A percentile compares a stretch with the other conserved stretches of the same genome.
phyloP scores from a whole-genome alignment of 257 asterid genomes.

The Rubia yunnanensis region DNA sequence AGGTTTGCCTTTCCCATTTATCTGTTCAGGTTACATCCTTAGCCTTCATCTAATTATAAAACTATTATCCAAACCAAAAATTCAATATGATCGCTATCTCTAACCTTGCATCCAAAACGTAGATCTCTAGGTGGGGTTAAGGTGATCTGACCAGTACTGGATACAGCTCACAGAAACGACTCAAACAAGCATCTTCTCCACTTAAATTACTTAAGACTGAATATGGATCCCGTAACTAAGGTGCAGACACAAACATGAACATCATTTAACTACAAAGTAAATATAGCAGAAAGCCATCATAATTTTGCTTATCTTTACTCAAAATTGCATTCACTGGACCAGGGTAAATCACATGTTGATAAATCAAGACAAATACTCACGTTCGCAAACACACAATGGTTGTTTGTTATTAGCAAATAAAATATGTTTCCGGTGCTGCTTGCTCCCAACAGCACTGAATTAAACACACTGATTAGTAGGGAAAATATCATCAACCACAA shows the following conservation, averaged over 20 bases:
- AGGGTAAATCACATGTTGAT: not conserved
- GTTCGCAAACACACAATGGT: not conserved
- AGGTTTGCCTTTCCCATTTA: not conserved
- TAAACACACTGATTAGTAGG: too few species aligned
- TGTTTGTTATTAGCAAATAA: not conserved
- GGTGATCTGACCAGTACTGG: too few species aligned
- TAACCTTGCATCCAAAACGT: not conserved
- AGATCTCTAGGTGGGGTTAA: too few species aligned
- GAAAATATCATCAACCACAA: not conserved
- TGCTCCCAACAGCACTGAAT: not conserved
- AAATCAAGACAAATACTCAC: not conserved
- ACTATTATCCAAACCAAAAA: not conserved
- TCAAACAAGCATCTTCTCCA: not conserved
- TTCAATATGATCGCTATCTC: not conserved
- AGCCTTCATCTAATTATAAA: not conserved
- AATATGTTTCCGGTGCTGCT: not conserved
- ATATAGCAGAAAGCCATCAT: not conserved
- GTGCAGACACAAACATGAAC: not conserved
- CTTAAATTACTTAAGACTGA: not conserved
- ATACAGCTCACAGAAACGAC: not conserved
- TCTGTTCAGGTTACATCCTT: not conserved
- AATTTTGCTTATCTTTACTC: not conserved
- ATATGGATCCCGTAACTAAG: not conserved
- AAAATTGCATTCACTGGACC: not conserved
- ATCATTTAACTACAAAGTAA: not conserved